Percentiles rank a stretch among this genome's conserved stretches.
Evolutionary conservation across 441 rosid species (phyloP).

Genomic region (Eruca vesicaria): DNA sequence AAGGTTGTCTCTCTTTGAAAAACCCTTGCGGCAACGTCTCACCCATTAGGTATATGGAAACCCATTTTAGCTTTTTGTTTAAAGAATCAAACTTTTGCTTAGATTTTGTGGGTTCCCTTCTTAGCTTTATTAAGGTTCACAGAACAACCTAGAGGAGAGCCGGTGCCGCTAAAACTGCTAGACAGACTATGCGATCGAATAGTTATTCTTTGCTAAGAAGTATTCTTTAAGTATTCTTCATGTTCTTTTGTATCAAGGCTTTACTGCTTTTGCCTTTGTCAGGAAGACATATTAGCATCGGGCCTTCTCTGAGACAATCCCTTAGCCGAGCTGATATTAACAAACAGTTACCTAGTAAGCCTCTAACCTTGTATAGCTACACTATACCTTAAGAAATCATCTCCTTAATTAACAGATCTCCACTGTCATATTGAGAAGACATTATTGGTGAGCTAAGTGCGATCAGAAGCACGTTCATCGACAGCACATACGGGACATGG

Average conservation of each 20-base stretch:
- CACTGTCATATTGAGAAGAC: neutral
- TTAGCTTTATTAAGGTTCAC: too few species aligned
- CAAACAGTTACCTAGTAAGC: neutral
- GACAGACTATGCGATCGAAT: neutral
- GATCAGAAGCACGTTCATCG: neutral
- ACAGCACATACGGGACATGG: neutral
- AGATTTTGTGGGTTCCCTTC: neutral
- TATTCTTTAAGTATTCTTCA: neutral
- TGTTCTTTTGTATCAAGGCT: neutral
- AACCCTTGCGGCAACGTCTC: neutral
- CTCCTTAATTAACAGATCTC: neutral
- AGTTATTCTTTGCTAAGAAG: neutral
- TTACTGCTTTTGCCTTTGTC: neutral
- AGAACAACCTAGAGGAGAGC: neutral
- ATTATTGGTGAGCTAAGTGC: neutral
- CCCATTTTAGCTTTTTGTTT: too few species aligned
- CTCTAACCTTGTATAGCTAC: neutral
- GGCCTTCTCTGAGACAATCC: neutral
- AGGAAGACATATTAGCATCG: neutral
- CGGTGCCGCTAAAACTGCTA: neutral
- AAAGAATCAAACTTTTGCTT: too few species aligned
- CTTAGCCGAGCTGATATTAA: neutral
- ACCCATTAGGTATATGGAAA: neutral
- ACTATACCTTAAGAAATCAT: neutral
- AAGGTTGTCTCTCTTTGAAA: too few species aligned